These are phyloP conservation scores for Gremmenia infestans DNA, from an alignment of 2,329 filamentous ascomycete species.

Conservation along the genomic window DNA sequence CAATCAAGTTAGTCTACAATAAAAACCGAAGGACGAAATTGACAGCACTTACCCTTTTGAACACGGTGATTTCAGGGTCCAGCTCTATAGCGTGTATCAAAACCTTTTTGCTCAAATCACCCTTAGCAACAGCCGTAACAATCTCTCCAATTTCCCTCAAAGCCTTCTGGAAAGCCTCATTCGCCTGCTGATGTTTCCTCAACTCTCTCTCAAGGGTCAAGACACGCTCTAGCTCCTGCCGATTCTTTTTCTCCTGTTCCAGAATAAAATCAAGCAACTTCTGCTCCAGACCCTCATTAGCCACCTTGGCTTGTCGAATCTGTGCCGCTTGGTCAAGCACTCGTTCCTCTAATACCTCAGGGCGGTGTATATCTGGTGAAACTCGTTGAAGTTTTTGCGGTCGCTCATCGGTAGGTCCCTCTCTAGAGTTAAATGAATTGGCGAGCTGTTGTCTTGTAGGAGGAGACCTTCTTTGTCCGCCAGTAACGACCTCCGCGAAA, in stretches of 20 bases:
- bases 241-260: conserved; percentile 80
- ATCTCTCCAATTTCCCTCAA: conserved; percentile 95
- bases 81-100: conserved; percentile 93
- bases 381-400: conserved; percentile 38
- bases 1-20: conserved; percentile 2
- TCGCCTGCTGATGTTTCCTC: conserved; percentile 96
- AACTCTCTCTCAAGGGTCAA: conserved; percentile 86
- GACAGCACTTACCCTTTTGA: conserved; percentile 69
- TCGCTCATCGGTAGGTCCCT: conserved; percentile 23
- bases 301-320: conserved; percentile 78
- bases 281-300: conserved; percentile 74
- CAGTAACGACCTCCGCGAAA: conserved; percentile 49
- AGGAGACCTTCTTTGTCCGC: conserved; percentile 26
- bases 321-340: conserved; percentile 91
- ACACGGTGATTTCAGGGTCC: conserved; percentile 96
- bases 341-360: conserved; percentile 81
- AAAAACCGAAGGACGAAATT: background rate
- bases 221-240: conserved; percentile 83
- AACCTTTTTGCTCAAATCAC: conserved; percentile 94
- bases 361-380: conserved; percentile 72
- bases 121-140: conserved; percentile 90
- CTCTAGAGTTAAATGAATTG: conserved; percentile 28
- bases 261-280: conserved; percentile 82
- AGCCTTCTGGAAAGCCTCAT: conserved; percentile 97
- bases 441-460: conserved; percentile 38